phyloP scores from a whole-genome alignment of 2,329 filamentous ascomycete species.

The Nemania abortiva region DNA sequence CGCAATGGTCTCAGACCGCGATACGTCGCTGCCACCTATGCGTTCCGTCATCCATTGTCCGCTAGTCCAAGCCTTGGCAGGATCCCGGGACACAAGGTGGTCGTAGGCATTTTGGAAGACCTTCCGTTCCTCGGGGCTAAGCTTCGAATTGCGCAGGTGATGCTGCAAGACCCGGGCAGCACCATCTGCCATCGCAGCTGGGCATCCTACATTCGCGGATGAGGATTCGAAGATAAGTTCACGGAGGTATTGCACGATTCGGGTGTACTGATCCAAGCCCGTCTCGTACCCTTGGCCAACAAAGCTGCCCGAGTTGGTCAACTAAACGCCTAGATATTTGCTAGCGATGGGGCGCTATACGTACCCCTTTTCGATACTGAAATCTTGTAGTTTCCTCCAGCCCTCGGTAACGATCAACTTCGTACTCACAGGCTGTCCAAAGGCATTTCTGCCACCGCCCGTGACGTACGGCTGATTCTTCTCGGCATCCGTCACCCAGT shows the following conservation, averaged over 20 bases:
- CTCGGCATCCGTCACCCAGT: slow-evolving; percentile 73
- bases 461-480: slow-evolving; percentile 71
- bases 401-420: slow-evolving; percentile 74
- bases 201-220: slow-evolving; percentile 60
- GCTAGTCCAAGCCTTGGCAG: slow-evolving; percentile 64
- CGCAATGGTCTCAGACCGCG: slow-evolving; percentile 67
- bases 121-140: slow-evolving; percentile 37
- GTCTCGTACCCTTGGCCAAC: slow-evolving; percentile 71
- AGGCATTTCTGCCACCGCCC: slow-evolving; percentile 69
- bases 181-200: slow-evolving; percentile 66
- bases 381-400: slow-evolving; percentile 72
- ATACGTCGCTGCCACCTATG: slow-evolving; percentile 68
- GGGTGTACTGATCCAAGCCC: slow-evolving; percentile 62
- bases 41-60: slow-evolving; percentile 75
- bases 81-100: slow-evolving; percentile 59
- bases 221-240: slow-evolving; percentile 42
- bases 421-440: slow-evolving; percentile 67
- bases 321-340: background rate
- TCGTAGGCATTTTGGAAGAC: slow-evolving; percentile 57
- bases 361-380: slow-evolving; percentile 67
- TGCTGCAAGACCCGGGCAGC: slow-evolving; percentile 54
- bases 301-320: slow-evolving; percentile 49
- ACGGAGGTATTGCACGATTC: slow-evolving; percentile 70
- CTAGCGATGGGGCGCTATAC: slow-evolving; percentile 1
- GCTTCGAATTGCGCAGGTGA: slow-evolving; percentile 44